These are phyloP conservation scores for Fomitopsis pinicola DNA, from an alignment of 1,284 basidiomycete species.

Conservation along the genomic window DNA sequence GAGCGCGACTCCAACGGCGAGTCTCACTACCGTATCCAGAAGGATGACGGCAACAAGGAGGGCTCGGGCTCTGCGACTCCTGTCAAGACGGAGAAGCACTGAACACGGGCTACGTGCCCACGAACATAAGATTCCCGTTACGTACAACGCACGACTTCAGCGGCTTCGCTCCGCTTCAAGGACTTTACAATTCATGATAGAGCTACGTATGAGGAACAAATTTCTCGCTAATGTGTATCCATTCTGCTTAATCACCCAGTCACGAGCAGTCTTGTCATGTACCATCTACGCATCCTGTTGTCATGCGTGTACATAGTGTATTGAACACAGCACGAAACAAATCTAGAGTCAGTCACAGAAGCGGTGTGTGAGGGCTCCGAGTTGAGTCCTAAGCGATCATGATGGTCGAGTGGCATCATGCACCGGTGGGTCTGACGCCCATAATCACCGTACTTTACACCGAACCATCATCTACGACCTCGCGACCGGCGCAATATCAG, in stretches of 20 bases:
- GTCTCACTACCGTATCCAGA: constrained; percentile 4
- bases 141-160: background rate
- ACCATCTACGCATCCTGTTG: background rate
- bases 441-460: background rate
- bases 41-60: background rate
- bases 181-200: background rate
- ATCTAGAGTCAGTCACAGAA: background rate
- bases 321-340: background rate
- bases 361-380: background rate
- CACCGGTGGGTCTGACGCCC: background rate
- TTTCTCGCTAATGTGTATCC: background rate
- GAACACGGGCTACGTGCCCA: background rate
- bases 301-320: background rate
- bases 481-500: background rate
- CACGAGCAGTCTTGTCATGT: background rate
- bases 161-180: background rate
- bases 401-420: no score
- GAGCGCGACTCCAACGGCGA: constrained; percentile 6
- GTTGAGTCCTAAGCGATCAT: no score
- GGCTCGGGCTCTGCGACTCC: background rate
- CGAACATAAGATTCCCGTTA: background rate
- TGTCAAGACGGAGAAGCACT: background rate
- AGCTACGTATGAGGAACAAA: background rate
- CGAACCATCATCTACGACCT: background rate
- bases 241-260: background rate